These are phyloP conservation scores for Crucihimalaya himalaica DNA, from an alignment of 345 rosid genomes.

Conservation along the genomic window DNA sequence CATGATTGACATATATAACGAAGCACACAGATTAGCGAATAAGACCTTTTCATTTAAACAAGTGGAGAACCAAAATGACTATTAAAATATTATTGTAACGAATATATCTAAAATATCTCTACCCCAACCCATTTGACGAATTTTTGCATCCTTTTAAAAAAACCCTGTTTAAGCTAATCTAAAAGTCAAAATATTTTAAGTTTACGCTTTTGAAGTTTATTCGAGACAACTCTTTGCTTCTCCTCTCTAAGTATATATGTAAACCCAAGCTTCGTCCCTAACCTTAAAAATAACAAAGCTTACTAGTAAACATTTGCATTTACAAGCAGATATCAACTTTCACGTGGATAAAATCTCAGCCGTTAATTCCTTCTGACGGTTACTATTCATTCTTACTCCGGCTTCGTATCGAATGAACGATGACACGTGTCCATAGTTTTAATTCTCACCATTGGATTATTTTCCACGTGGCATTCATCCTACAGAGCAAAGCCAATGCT, in stretches of 20 bases:
- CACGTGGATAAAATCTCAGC: conserved; percentile 1
- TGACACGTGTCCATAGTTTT: not conserved
- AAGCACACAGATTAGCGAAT: conserved; percentile 10
- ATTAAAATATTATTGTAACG: not conserved
- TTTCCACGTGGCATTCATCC: conserved; percentile 29
- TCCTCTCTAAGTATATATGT: conserved; percentile 2
- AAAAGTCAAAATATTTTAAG: conserved; percentile 13
- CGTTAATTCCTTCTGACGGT: not conserved
- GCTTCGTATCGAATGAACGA: conserved; percentile 25
- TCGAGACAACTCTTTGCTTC: not conserved
- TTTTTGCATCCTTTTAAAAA: not conserved
- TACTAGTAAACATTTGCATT: not conserved
- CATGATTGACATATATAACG: not conserved
- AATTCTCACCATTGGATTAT: conserved; percentile 26
- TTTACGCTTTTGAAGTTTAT: not conserved
- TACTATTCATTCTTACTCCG: not conserved
- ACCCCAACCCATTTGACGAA: not conserved
- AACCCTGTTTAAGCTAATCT: not conserved
- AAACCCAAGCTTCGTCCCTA: not conserved
- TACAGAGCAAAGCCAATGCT: conserved; percentile 1
- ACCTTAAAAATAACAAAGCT: not conserved
- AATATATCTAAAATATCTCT: not conserved
- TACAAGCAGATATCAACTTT: not conserved
- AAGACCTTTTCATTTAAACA: conserved; percentile 14
- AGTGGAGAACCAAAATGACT: not conserved